phyloP scores from a whole-genome alignment of 2,329 filamentous ascomycete species.

The Sarocladiaceae sp. region DNA sequence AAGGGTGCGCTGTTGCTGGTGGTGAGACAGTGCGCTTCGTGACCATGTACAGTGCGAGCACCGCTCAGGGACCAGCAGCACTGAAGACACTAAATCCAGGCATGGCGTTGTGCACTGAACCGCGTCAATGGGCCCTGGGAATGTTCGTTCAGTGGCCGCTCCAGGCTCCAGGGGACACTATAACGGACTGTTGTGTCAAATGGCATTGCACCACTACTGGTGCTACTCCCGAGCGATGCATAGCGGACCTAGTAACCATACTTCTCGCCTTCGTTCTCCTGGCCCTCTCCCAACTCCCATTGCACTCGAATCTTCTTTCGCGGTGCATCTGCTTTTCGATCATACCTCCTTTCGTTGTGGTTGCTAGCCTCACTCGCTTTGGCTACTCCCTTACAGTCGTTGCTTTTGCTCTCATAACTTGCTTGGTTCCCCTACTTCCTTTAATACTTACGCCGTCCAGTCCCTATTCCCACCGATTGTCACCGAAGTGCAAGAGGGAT shows the following conservation, averaged over 20 bases:
- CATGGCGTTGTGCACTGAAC: neutral
- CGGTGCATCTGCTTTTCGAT: conserved; percentile 10
- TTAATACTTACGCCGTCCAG: neutral
- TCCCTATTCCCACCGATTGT: too few relatives aligned
- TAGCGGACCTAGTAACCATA: too few relatives aligned
- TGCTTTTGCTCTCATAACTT: conserved; percentile 16
- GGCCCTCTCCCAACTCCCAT: neutral
- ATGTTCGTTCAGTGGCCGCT: neutral
- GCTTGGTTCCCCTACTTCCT: conserved; percentile 2
- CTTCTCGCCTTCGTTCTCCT: neutral
- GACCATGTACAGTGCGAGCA: too few relatives aligned
- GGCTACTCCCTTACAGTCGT: conserved; percentile 39
- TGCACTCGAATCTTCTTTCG: neutral
- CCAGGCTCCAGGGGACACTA: neutral
- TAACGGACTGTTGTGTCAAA: too few relatives aligned
- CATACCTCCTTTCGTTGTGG: neutral
- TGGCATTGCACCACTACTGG: too few relatives aligned
- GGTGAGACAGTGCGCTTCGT: neutral
- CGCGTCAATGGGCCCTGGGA: too few relatives aligned
- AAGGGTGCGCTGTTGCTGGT: neutral
- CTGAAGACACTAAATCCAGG: conserved; percentile 2
- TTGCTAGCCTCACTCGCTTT: conserved; percentile 55
- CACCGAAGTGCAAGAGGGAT: too few relatives aligned
- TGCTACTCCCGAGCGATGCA: too few relatives aligned
- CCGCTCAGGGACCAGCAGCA: neutral